Evolutionary conservation across 2,329 filamentous ascomycete genomes (phyloP).

Genomic region (Calonectria pseudoreteaudii): DNA sequence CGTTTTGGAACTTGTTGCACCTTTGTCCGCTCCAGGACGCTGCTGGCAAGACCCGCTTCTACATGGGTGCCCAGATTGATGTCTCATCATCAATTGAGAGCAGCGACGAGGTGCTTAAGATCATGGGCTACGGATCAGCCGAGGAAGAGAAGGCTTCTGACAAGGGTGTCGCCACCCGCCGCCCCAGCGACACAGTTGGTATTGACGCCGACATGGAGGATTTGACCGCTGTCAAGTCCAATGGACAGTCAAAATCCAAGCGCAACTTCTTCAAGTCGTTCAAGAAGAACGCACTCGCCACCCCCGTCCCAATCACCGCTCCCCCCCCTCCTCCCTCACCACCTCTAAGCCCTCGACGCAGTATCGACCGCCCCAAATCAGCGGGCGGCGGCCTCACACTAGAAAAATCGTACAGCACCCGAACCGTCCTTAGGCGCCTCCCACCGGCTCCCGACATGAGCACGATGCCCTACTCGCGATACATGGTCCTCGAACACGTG

Average conservation of each 20-base stretch:
- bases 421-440: constrained; percentile 38
- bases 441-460: constrained; percentile 36
- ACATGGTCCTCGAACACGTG: constrained; percentile 47
- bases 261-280: constrained; percentile 51
- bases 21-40: constrained; percentile 53
- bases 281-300: constrained; percentile 37
- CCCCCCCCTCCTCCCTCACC: constrained; percentile 32
- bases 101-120: constrained; percentile 61
- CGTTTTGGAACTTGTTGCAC: constrained; percentile 5
- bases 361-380: constrained; percentile 40
- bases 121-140: constrained; percentile 55
- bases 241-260: constrained; percentile 40
- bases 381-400: constrained; percentile 33
- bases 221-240: constrained; percentile 34
- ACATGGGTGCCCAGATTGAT: constrained; percentile 68
- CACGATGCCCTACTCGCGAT: constrained; percentile 46
- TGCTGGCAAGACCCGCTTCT: constrained; percentile 61
- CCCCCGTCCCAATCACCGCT: constrained; percentile 11
- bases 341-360: constrained; percentile 41
- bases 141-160: constrained; percentile 36
- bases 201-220: constrained; percentile 43
- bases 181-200: constrained; percentile 28
- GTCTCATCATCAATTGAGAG: constrained; percentile 65
- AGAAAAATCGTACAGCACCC: constrained; percentile 43
- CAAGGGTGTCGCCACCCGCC: constrained; percentile 23